Conservation (phyloP, 306 rosid genomes). For the Comarum palustre region DNA sequence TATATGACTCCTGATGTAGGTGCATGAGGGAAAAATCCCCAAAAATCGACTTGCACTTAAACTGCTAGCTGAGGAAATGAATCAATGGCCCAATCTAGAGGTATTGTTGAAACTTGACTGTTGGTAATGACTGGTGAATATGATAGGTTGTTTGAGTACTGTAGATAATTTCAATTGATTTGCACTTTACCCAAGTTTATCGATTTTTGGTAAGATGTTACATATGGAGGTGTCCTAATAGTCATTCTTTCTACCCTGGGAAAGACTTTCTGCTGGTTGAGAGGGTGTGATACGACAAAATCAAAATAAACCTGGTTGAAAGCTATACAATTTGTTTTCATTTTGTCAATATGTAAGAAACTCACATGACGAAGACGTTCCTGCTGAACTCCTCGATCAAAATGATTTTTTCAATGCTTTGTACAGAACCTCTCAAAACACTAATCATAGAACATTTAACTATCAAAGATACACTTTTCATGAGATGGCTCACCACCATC, state of each 20-base stretch:
- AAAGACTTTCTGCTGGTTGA: background rate
- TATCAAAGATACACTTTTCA: background rate
- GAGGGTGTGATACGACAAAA: background rate
- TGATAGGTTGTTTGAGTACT: background rate
- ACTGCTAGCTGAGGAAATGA: conserved; percentile 84
- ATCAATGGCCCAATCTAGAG: conserved; percentile 92
- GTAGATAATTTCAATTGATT: background rate
- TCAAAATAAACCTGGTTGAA: background rate
- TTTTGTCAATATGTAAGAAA: background rate
- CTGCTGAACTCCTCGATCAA: background rate
- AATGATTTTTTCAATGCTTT: background rate
- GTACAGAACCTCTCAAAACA: background rate
- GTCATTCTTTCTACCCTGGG: background rate
- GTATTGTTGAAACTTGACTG: conserved; percentile 39
- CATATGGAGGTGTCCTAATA: no score
- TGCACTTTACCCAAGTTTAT: background rate
- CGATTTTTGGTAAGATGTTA: background rate
- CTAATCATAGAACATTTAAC: background rate
- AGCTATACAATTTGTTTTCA: background rate
- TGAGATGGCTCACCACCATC: background rate
- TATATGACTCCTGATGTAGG: conserved; percentile 40
- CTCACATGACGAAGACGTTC: background rate
- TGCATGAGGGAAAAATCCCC: conserved; percentile 82
- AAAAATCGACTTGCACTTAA: conserved; percentile 54
- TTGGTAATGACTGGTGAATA: conserved; percentile 1